These are phyloP conservation scores for Fusarium chaquense DNA, from an alignment of 2,329 filamentous ascomycete genomes.

Conservation along the genomic window DNA sequence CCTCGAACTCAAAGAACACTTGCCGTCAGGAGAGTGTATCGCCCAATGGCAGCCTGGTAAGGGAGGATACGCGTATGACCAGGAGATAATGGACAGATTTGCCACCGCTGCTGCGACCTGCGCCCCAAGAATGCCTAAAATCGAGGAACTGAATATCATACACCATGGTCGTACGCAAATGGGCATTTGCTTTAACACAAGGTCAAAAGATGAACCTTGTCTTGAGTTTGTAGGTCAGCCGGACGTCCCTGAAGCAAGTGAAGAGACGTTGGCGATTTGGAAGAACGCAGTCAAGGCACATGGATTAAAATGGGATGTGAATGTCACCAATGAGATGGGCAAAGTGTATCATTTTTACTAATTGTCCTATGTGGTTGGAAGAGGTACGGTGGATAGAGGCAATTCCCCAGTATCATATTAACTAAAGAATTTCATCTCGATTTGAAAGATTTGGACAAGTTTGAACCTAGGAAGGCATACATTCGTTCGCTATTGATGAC, in stretches of 20 bases:
- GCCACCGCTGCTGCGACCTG: slow-evolving; percentile 6
- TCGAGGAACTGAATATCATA: neutral
- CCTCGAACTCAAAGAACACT: slow-evolving; percentile 2
- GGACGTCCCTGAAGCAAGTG: neutral
- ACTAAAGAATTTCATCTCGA: neutral
- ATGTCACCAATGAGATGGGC: neutral
- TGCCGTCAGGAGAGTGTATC: slow-evolving; percentile 18
- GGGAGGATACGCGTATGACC: neutral
- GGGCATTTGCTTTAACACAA: slow-evolving; percentile 1
- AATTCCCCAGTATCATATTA: neutral
- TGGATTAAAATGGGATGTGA: neutral
- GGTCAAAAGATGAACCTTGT: neutral
- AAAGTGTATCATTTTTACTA: slow-evolving; percentile 8
- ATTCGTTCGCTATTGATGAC: neutral
- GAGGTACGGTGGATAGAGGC: neutral
- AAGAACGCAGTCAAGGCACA: neutral
- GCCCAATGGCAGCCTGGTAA: neutral
- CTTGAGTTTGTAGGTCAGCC: slow-evolving; percentile 11
- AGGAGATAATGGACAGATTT: slow-evolving; percentile 4
- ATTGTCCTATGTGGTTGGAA: neutral
- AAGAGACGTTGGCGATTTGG: slow-evolving; percentile 1
- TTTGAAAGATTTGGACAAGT: neutral
- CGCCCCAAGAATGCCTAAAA: slow-evolving; percentile 6
- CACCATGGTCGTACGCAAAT: neutral
- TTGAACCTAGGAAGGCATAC: too few species aligned